phyloP scores from a whole-genome alignment of 2,329 filamentous ascomycete genomes.

The Aspergillus sclerotialis region DNA sequence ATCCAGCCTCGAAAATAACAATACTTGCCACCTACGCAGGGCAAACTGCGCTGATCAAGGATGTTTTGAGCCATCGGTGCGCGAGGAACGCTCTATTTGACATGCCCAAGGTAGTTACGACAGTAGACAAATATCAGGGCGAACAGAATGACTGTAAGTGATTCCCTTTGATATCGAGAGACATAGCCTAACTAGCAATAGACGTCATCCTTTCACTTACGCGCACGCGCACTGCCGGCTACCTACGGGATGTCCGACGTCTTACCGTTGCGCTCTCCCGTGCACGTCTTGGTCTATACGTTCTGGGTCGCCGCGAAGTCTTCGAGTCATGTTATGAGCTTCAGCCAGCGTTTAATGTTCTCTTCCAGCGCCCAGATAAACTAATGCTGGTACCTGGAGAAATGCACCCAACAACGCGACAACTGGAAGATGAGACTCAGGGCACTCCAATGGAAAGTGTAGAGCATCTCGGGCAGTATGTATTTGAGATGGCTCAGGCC shows the following conservation, averaged over 20 bases:
- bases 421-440: slow-evolving; percentile 40
- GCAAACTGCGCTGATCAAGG: slow-evolving; percentile 77
- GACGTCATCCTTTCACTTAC: slow-evolving; percentile 92
- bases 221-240: slow-evolving; percentile 80
- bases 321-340: slow-evolving; percentile 89
- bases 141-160: slow-evolving; percentile 96
- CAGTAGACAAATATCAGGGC: slow-evolving; percentile 97
- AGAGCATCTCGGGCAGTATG: slow-evolving; percentile 92
- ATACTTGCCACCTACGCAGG: slow-evolving; percentile 93
- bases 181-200: no score
- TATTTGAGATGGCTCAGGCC: slow-evolving; percentile 87
- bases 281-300: slow-evolving; percentile 82
- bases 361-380: slow-evolving; percentile 73
- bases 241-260: slow-evolving; percentile 85
- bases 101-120: slow-evolving; percentile 80
- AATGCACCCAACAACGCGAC: slow-evolving; percentile 66
- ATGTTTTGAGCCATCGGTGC: slow-evolving; percentile 79
- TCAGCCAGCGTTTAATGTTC: slow-evolving; percentile 71
- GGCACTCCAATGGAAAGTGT: slow-evolving; percentile 77
- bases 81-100: slow-evolving; percentile 79
- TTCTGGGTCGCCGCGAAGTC: slow-evolving; percentile 78
- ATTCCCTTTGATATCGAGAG: no score
- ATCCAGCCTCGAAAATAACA: slow-evolving; percentile 74
- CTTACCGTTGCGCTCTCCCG: slow-evolving; percentile 92
- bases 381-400: slow-evolving; percentile 77